Evolutionary conservation across 257 asterid species (phyloP).

Genomic region (Solanum lignicaule): DNA sequence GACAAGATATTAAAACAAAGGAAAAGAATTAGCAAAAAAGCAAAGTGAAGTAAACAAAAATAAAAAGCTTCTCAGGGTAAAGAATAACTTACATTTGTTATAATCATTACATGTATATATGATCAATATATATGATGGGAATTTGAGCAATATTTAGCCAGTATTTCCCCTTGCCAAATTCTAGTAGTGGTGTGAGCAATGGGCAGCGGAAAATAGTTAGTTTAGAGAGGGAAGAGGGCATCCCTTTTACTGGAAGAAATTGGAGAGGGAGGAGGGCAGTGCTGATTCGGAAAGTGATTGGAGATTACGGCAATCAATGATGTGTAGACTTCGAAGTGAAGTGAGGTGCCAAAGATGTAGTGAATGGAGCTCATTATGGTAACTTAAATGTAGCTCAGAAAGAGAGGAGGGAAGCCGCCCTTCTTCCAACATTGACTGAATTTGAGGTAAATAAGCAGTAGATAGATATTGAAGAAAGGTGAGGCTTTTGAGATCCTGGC

Average conservation of each 20-base stretch:
- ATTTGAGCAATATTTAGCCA: neutral
- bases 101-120: neutral
- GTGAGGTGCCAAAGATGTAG: neutral
- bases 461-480: neutral
- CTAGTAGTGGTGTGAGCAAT: neutral
- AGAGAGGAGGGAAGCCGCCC: neutral
- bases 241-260: neutral
- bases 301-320: rapidly evolving
- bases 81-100: neutral
- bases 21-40: neutral
- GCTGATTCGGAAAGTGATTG: neutral
- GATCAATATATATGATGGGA: rapidly evolving
- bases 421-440: neutral
- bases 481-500: neutral
- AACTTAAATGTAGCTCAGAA: neutral
- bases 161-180: neutral
- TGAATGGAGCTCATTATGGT: neutral
- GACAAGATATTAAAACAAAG: neutral
- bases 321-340: neutral
- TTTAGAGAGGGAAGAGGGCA: neutral
- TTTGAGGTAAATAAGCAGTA: neutral
- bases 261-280: neutral
- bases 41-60: neutral
- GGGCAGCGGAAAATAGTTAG: rapidly evolving
- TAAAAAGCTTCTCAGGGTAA: neutral